Percentiles rank a stretch among this genome's conserved stretches.
Evolutionary conservation across 257 asterid genomes (phyloP).

Genomic region (Anisodus acutangulus): DNA sequence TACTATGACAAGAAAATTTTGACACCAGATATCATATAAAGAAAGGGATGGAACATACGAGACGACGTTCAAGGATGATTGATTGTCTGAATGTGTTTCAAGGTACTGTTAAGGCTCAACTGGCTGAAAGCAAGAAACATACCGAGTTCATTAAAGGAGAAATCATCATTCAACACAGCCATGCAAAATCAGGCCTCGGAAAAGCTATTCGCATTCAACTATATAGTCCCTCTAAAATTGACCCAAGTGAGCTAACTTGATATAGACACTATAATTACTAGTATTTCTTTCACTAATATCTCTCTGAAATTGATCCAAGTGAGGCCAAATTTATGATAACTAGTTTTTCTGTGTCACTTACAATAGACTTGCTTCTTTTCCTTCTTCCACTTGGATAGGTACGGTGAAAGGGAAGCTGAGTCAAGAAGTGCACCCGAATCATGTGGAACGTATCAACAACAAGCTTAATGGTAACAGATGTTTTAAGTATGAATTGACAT

Average conservation of each 20-base stretch:
- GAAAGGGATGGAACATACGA: slow-evolving; percentile 20
- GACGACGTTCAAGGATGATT: slow-evolving; percentile 32
- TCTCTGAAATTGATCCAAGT: slow-evolving; percentile 40
- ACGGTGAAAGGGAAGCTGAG: slow-evolving; percentile 42
- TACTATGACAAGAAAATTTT: background rate
- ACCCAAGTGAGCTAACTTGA: slow-evolving; percentile 42
- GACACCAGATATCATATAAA: background rate
- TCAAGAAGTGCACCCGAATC: slow-evolving; percentile 35
- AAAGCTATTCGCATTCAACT: slow-evolving; percentile 47
- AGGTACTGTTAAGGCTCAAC: slow-evolving; percentile 29
- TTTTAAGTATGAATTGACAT: slow-evolving; percentile 36
- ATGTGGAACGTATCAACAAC: slow-evolving; percentile 35
- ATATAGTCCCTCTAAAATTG: slow-evolving; percentile 40
- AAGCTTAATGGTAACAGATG: slow-evolving; percentile 27
- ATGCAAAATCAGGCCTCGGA: slow-evolving; percentile 40
- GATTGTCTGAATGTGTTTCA: slow-evolving; percentile 39
- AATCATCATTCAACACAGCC: slow-evolving; percentile 40
- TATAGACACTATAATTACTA: background rate
- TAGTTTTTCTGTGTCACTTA: background rate
- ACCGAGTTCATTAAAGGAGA: slow-evolving; percentile 38
- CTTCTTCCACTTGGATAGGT: slow-evolving; percentile 27
- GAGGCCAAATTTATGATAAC: slow-evolving; percentile 33
- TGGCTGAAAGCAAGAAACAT: slow-evolving; percentile 9
- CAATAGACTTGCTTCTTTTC: background rate
- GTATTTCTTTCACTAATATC: background rate